Percentiles rank a stretch among this genome's conserved stretches.
phyloP scores from a whole-genome alignment of 2,329 filamentous ascomycete species.

The Corynespora cassiicola region DNA sequence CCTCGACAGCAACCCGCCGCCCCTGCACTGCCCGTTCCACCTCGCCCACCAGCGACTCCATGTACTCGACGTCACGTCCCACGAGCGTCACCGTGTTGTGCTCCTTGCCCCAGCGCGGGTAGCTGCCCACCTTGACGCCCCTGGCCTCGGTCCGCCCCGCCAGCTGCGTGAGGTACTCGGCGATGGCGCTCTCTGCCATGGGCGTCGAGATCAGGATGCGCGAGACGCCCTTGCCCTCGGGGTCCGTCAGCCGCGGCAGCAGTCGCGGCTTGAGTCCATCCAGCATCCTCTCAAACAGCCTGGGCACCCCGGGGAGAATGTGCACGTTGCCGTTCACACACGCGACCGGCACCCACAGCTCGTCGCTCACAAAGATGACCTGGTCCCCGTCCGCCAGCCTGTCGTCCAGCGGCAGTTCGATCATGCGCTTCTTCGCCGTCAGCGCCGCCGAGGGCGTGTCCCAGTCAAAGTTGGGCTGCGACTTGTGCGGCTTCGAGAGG shows the following conservation, averaged over 20 bases:
- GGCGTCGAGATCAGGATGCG: conserved; percentile 87
- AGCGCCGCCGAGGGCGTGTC: conserved; percentile 78
- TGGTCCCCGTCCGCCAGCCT: conserved; percentile 71
- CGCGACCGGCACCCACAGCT: conserved; percentile 88
- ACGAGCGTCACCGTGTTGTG: conserved; percentile 91
- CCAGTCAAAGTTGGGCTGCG: conserved; percentile 82
- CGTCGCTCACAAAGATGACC: conserved; percentile 77
- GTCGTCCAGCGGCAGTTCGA: conserved; percentile 80
- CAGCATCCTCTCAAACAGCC: conserved; percentile 80
- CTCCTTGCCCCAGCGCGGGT: conserved; percentile 88
- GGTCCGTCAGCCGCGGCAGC: conserved; percentile 75
- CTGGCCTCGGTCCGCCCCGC: conserved; percentile 74
- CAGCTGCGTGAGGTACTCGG: conserved; percentile 80
- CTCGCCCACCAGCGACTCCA: conserved; percentile 80
- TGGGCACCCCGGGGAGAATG: conserved; percentile 88
- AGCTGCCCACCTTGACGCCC: conserved; percentile 93
- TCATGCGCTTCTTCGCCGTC: conserved; percentile 88
- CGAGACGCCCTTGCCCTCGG: conserved; percentile 79
- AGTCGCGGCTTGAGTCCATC: conserved; percentile 76
- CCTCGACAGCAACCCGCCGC: conserved; percentile 71
- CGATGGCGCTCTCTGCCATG: conserved; percentile 83
- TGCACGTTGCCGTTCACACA: conserved; percentile 94
- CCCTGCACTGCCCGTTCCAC: conserved; percentile 80
- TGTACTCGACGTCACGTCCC: conserved; percentile 72
- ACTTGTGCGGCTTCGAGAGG: conserved; percentile 75